Conservation (phyloP, 176 grass and related monocot genomes). For the Cocos nucifera region DNA sequence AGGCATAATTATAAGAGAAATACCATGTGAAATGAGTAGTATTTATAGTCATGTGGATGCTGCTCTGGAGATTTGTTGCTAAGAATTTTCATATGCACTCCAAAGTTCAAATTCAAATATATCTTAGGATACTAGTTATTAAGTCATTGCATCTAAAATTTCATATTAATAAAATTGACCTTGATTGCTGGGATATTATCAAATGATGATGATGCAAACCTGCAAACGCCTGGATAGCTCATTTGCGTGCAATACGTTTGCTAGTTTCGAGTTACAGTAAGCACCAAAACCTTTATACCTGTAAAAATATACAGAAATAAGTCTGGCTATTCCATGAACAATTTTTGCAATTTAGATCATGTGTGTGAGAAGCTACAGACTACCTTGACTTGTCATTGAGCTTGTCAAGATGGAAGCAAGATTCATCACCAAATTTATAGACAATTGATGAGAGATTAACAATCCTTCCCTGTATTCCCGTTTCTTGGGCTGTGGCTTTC, state of each 20-base stretch:
- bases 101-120: not conserved
- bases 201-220: too few species aligned
- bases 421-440: conserved; percentile 11
- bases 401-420: conserved; percentile 9
- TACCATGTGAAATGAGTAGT: too few species aligned
- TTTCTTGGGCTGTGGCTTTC: conserved; percentile 23
- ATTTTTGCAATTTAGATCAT: not conserved
- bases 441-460: conserved; percentile 16
- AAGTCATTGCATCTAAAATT: too few species aligned
- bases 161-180: not conserved
- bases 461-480: conserved; percentile 22
- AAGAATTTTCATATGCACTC: not conserved
- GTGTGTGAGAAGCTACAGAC: not conserved
- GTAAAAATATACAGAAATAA: not conserved
- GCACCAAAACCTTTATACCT: not conserved
- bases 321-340: not conserved
- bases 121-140: too few species aligned
- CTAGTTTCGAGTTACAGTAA: conserved; percentile 3
- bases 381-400: conserved; percentile 26
- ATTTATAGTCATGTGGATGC: too few species aligned
- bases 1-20: too few species aligned
- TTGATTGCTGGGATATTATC: too few species aligned
- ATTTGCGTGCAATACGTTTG: conserved; percentile 8
- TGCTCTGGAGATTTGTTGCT: not conserved
- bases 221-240: not conserved